These are phyloP conservation scores for Thraustotheca clavata DNA, from an alignment of 352 stramenopile species.

Conservation along the genomic window DNA sequence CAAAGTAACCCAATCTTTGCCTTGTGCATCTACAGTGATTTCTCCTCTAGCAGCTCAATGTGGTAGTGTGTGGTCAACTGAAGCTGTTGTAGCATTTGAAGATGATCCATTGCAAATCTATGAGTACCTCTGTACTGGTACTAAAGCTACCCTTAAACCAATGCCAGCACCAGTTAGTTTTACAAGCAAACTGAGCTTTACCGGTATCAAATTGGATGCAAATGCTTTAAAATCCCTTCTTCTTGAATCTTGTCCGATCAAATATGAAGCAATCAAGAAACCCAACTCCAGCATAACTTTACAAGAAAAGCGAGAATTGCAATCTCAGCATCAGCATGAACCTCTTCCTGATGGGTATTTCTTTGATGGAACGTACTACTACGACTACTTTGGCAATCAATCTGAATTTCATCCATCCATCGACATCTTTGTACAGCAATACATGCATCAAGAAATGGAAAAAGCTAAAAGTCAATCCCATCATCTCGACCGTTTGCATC, in stretches of 20 bases:
- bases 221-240: conserved; percentile 44
- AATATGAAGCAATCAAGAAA: conserved; percentile 31
- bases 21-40: not conserved
- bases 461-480: conserved; percentile 31
- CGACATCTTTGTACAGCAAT: conserved; percentile 52
- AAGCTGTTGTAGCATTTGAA: conserved; percentile 42
- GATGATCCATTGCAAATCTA: conserved; percentile 37
- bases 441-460: conserved; percentile 41
- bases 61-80: conserved; percentile 43
- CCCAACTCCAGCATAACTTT: conserved; percentile 39
- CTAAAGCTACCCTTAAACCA: conserved; percentile 30
- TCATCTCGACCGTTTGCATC: conserved; percentile 27
- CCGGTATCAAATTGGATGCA: conserved; percentile 32
- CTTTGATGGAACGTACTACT: conserved; percentile 63
- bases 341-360: conserved; percentile 59
- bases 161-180: not conserved
- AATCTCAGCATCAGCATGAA: conserved; percentile 57
- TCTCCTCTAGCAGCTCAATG: conserved; percentile 10
- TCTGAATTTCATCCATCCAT: conserved; percentile 73
- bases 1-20: not conserved
- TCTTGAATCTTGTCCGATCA: conserved; percentile 45
- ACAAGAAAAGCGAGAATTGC: conserved; percentile 60
- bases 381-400: conserved; percentile 56
- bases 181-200: conserved; percentile 20
- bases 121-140: conserved; percentile 50